These are phyloP conservation scores for Fusarium sp. DNA, from an alignment of 2,329 filamentous ascomycete genomes.

Conservation along the genomic window DNA sequence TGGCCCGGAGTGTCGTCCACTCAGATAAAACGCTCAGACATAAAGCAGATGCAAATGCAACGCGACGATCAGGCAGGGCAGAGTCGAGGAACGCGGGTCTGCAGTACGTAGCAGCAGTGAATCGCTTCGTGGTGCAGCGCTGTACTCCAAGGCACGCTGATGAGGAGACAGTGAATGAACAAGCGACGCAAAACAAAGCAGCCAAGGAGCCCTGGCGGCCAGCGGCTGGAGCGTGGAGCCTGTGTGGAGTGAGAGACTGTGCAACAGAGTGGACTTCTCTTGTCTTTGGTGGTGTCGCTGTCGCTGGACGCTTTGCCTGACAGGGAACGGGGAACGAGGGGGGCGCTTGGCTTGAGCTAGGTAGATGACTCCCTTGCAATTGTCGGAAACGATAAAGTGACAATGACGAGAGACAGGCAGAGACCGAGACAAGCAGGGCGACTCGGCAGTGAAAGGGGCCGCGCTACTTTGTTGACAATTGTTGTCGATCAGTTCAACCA, in stretches of 20 bases:
- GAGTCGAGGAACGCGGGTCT: not conserved
- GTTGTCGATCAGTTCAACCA: constrained; percentile 14
- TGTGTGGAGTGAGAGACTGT: constrained; percentile 31
- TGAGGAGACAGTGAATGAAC: not conserved
- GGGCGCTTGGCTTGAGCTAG: constrained; percentile 26
- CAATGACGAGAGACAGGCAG: constrained; percentile 25
- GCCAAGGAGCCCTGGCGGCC: constrained; percentile 24
- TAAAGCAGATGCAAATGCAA: constrained; percentile 35
- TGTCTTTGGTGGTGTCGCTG: constrained; percentile 28
- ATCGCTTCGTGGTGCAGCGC: not conserved
- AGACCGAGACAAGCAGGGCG: constrained; percentile 19
- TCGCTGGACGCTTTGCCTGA: constrained; percentile 37
- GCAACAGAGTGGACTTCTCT: constrained; percentile 20
- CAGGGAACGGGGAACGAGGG: constrained; percentile 26
- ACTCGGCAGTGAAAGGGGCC: constrained; percentile 13
- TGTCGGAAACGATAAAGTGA: constrained; percentile 9
- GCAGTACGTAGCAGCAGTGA: not conserved
- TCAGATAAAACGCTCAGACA: constrained; percentile 39
- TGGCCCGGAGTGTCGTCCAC: constrained; percentile 35
- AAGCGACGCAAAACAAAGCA: constrained; percentile 2
- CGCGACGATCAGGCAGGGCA: constrained; percentile 19
- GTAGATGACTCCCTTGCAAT: constrained; percentile 16
- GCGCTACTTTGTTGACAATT: constrained; percentile 12
- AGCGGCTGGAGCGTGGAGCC: constrained; percentile 37
- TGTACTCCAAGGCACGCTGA: not conserved